A percentile compares a stretch with the other conserved stretches of the same genome.
phyloP scores from a whole-genome alignment of 2,329 filamentous ascomycete genomes.

The Sclerotinia trifoliorum region DNA sequence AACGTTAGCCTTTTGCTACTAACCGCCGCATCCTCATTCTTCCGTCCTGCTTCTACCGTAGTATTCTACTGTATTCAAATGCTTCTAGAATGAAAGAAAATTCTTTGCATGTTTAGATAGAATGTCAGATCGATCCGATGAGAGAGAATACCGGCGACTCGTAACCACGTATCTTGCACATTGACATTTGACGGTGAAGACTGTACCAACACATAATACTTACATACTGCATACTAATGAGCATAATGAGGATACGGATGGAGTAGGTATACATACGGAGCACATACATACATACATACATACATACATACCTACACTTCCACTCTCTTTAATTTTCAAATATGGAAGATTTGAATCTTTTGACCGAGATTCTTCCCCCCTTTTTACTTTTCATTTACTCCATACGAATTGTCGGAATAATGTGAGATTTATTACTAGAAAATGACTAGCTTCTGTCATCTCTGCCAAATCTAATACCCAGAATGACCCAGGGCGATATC shows the following conservation, averaged over 20 bases:
- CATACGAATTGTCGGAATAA: too few species aligned
- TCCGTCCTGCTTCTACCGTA: not conserved
- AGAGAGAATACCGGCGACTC: not conserved
- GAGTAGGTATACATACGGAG: too few species aligned
- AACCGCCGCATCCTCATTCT: conserved; percentile 11
- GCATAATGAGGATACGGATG: not conserved
- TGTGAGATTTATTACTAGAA: not conserved
- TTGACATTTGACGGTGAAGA: not conserved
- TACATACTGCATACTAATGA: not conserved
- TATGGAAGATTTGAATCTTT: not conserved
- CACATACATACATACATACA: too few species aligned
- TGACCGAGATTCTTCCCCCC: not conserved
- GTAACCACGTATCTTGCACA: not conserved
- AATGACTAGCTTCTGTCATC: not conserved
- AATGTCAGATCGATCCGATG: not conserved
- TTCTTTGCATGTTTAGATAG: not conserved
- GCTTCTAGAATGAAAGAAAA: conserved; percentile 8
- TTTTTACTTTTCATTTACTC: not conserved
- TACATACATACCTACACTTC: not conserved
- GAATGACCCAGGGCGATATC: conserved; percentile 6
- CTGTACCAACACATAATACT: not conserved
- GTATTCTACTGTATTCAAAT: not conserved
- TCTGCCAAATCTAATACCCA: not conserved
- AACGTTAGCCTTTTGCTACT: not conserved
- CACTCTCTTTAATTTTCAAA: not conserved